phyloP scores from a whole-genome alignment of 345 rosid genomes.

The Eucalyptus cloeziana region DNA sequence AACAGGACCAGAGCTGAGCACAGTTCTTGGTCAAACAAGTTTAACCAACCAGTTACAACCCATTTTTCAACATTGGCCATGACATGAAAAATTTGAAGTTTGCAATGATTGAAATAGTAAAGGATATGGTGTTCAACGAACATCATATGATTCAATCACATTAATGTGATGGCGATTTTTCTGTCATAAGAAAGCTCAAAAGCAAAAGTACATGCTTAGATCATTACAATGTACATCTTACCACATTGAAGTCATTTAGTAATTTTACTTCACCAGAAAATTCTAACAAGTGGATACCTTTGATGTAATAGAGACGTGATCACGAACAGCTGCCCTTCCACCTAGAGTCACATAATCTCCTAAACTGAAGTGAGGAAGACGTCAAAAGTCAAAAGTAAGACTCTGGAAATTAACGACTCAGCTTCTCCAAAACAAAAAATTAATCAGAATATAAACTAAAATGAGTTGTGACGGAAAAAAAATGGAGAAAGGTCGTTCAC shows the following conservation, averaged over 20 bases:
- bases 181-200: background rate
- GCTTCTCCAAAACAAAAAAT: background rate
- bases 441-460: background rate
- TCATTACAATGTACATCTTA: background rate
- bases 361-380: slow-evolving; percentile 11
- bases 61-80: background rate
- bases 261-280: background rate
- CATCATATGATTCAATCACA: background rate
- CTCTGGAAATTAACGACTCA: background rate
- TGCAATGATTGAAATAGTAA: background rate
- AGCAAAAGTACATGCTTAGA: background rate
- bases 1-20: background rate
- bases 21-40: background rate
- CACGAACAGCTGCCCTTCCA: slow-evolving; percentile 61
- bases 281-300: slow-evolving; percentile 31
- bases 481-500: background rate
- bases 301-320: slow-evolving; percentile 56
- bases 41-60: background rate
- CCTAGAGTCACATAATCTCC: slow-evolving; percentile 63
- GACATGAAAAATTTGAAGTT: background rate
- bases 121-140: background rate
- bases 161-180: background rate
- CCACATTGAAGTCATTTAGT: background rate
- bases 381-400: background rate
- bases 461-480: background rate